A percentile compares a stretch with the other conserved stretches of the same genome.
These are phyloP conservation scores for Aspergillus ellipticus DNA, from an alignment of 495 filamentous ascomycete genomes.

Conservation along the genomic window DNA sequence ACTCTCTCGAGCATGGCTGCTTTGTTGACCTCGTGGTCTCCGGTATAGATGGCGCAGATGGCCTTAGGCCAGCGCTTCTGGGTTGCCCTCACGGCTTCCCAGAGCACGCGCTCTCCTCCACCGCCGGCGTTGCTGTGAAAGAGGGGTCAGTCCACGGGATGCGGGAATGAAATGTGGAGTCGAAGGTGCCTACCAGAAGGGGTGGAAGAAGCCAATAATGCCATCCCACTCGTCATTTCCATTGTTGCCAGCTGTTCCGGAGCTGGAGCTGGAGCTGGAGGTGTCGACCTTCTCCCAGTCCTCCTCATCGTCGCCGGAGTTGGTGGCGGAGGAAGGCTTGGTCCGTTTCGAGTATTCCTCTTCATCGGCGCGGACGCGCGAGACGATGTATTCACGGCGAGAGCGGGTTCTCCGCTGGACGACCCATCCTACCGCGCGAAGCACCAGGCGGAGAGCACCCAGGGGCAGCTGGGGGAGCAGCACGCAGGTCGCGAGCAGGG, in stretches of 20 bases:
- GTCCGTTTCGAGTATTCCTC: constrained; percentile 42
- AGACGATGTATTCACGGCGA: constrained; percentile 58
- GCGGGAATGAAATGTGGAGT: neutral
- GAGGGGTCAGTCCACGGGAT: neutral
- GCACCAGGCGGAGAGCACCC: constrained; percentile 32
- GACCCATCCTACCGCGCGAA: constrained; percentile 57
- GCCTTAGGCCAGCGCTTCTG: constrained; percentile 86
- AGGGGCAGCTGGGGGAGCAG: constrained; percentile 37
- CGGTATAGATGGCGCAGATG: constrained; percentile 88
- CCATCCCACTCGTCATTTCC: constrained; percentile 67
- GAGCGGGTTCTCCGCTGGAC: constrained; percentile 63
- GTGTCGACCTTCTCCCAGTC: constrained; percentile 75
- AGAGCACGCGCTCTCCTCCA: constrained; percentile 92
- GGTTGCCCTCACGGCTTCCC: constrained; percentile 90
- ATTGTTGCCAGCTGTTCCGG: constrained; percentile 50
- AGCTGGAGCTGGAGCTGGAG: constrained; percentile 37
- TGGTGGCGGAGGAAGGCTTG: constrained; percentile 22
- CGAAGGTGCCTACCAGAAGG: constrained; percentile 66
- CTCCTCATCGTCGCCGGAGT: constrained; percentile 55
- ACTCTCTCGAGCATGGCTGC: constrained; percentile 72
- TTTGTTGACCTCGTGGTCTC: constrained; percentile 85
- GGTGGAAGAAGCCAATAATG: constrained; percentile 93
- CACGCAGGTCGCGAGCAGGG: constrained; percentile 33
- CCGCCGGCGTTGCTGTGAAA: constrained; percentile 81
- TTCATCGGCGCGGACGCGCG: constrained; percentile 57